Conservation (phyloP, 202 grass and related monocot species). For the Schoenoplectus tabernaemontani region DNA sequence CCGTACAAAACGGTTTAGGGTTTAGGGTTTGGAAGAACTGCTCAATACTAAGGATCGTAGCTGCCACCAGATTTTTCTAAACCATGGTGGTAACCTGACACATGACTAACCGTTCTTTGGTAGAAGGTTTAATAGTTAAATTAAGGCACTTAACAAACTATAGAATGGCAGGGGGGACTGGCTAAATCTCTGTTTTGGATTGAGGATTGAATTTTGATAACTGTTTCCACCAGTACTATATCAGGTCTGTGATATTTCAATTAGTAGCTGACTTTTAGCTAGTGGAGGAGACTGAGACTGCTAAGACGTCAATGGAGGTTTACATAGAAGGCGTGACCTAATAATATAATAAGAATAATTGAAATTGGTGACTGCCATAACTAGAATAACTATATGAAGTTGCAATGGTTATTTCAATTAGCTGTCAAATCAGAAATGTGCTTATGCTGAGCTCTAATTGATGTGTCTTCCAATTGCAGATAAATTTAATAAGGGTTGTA, state of each 20-base stretch:
- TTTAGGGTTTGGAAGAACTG: neutral
- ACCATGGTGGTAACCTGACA: neutral
- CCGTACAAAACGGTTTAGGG: neutral
- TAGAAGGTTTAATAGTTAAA: neutral
- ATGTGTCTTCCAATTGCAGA: neutral
- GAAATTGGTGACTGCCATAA: neutral
- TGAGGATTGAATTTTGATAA: neutral
- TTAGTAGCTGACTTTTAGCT: neutral
- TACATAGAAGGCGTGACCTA: neutral
- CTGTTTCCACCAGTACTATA: neutral
- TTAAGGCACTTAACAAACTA: neutral
- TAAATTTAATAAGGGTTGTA: neutral
- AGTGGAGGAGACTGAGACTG: neutral
- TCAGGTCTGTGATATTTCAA: neutral
- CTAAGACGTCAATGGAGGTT: neutral
- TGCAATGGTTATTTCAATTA: too few relatives aligned
- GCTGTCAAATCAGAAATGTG: neutral
- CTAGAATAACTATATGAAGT: neutral
- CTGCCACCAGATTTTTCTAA: neutral
- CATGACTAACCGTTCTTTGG: neutral
- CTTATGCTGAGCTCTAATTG: neutral
- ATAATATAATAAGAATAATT: neutral
- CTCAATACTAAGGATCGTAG: neutral
- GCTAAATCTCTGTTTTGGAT: neutral
- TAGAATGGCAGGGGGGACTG: neutral